These are phyloP conservation scores for Filobasidium uniguttulatum DNA, from an alignment of 1,284 basidiomycete species.

Conservation along the genomic window DNA sequence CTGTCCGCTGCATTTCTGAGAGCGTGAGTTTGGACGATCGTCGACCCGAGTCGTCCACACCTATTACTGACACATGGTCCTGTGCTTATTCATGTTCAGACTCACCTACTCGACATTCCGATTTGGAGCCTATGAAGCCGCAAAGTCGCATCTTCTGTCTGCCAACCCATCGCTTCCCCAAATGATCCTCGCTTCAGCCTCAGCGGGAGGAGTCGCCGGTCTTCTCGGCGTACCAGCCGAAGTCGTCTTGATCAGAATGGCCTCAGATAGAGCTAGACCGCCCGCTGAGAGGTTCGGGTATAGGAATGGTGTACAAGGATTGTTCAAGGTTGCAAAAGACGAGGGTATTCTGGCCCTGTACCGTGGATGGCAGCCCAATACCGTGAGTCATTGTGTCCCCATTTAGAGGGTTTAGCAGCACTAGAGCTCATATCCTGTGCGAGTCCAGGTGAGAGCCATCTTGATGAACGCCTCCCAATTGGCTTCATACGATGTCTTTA, in stretches of 20 bases:
- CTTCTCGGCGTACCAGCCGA: conserved; percentile 30
- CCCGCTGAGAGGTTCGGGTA: conserved; percentile 27
- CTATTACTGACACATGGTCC: background rate
- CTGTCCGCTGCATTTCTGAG: conserved; percentile 34
- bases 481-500: conserved; percentile 44
- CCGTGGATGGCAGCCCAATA: conserved; percentile 41
- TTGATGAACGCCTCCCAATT: conserved; percentile 43
- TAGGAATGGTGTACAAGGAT: conserved; percentile 37
- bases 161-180: conserved; percentile 26
- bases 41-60: no score
- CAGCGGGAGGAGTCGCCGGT: conserved; percentile 20
- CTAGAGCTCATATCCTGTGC: background rate
- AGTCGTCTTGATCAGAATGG: conserved; percentile 25
- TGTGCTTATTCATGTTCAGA: background rate
- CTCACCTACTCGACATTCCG: conserved; percentile 35
- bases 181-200: conserved; percentile 28
- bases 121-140: conserved; percentile 32
- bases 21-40: conserved; percentile 20
- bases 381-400: conserved; percentile 24
- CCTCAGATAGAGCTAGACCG: conserved; percentile 32
- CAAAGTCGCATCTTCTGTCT: conserved; percentile 20
- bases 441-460: conserved; percentile 36
- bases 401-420: background rate
- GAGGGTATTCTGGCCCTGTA: conserved; percentile 39
- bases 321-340: conserved; percentile 38